Evolutionary conservation across 1,284 basidiomycete species (phyloP).

Genomic region (Sporisorium iseilematis-ciliati): DNA sequence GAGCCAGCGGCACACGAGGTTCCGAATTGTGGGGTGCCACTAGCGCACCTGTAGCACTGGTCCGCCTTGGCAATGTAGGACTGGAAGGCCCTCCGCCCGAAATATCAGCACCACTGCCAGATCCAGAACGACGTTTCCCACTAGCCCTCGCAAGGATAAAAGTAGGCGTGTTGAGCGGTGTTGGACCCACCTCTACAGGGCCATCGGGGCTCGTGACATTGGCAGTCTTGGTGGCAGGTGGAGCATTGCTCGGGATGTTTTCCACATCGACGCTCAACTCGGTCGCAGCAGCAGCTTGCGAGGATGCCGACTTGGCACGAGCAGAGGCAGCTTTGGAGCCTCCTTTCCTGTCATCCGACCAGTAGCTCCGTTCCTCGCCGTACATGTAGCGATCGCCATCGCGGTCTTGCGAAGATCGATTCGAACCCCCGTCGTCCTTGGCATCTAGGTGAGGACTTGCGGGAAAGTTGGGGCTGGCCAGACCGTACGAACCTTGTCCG

Average conservation of each 20-base stretch:
- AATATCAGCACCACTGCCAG: constrained; percentile 37
- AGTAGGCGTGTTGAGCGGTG: constrained; percentile 67
- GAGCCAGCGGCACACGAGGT: constrained; percentile 63
- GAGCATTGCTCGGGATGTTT: constrained; percentile 60
- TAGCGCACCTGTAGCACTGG: constrained; percentile 60
- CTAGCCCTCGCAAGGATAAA: constrained; percentile 54
- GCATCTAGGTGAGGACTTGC: constrained; percentile 50
- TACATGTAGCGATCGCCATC: constrained; percentile 54
- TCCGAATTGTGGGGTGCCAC: constrained; percentile 61
- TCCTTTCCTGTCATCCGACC: constrained; percentile 49
- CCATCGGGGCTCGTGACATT: constrained; percentile 35
- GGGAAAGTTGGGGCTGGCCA: constrained; percentile 50
- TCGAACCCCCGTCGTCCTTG: constrained; percentile 34
- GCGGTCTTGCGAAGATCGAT: constrained; percentile 41
- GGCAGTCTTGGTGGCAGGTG: constrained; percentile 18
- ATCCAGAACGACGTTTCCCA: constrained; percentile 47
- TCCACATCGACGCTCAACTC: constrained; percentile 60
- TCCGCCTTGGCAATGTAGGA: constrained; percentile 56
- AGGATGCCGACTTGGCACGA: constrained; percentile 28
- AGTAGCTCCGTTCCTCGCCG: constrained; percentile 48
- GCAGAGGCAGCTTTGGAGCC: constrained; percentile 25
- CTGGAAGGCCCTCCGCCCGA: constrained; percentile 43
- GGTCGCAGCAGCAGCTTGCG: constrained; percentile 28
- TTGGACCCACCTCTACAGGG: constrained; percentile 57
- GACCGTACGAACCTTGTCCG: constrained; percentile 42